These are phyloP conservation scores for Acorus gramineus DNA, from an alignment of 106 monocot species.

Conservation along the genomic window DNA sequence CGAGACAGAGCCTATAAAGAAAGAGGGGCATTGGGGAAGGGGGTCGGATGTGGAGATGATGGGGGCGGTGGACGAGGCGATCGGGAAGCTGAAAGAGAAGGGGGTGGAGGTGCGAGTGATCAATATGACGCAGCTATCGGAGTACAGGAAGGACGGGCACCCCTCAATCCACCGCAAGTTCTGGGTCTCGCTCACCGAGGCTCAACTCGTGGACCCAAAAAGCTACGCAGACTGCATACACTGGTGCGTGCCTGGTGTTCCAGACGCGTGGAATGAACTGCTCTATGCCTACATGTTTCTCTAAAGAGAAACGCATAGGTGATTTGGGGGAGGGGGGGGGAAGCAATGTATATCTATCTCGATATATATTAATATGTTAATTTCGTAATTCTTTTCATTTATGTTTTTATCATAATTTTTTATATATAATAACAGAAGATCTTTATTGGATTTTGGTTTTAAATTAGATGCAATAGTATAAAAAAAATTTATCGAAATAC, in stretches of 20 bases:
- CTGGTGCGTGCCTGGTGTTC: slow-evolving; percentile 16
- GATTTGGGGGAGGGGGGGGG: too few relatives aligned
- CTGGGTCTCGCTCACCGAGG: slow-evolving; percentile 3
- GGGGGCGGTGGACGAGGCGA: slow-evolving; percentile 14
- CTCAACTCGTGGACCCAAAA: slow-evolving; percentile 4
- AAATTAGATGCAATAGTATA: too few relatives aligned
- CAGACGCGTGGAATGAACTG: slow-evolving; percentile 14
- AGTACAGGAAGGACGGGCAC: slow-evolving; percentile 12
- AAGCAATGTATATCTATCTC: too few relatives aligned
- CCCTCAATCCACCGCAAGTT: slow-evolving; percentile 10
- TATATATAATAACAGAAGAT: too few relatives aligned
- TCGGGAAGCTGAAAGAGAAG: too few relatives aligned
- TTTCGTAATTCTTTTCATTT: too few relatives aligned
- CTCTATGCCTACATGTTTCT: slow-evolving; percentile 8
- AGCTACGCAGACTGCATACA: slow-evolving; percentile 13
- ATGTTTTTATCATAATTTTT: too few relatives aligned
- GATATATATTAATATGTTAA: too few relatives aligned
- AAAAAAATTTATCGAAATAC: too few relatives aligned
- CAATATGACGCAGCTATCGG: slow-evolving; percentile 11
- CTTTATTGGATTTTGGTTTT: too few relatives aligned
- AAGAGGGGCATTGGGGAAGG: slow-evolving; percentile 28
- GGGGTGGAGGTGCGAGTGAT: background rate
- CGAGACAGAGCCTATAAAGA: slow-evolving; percentile 46
- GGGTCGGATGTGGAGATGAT: slow-evolving; percentile 42
- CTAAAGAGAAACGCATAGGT: background rate